These are phyloP conservation scores for Lentinula novae-zelandiae DNA, from an alignment of 1,284 basidiomycete species.

Conservation along the genomic window DNA sequence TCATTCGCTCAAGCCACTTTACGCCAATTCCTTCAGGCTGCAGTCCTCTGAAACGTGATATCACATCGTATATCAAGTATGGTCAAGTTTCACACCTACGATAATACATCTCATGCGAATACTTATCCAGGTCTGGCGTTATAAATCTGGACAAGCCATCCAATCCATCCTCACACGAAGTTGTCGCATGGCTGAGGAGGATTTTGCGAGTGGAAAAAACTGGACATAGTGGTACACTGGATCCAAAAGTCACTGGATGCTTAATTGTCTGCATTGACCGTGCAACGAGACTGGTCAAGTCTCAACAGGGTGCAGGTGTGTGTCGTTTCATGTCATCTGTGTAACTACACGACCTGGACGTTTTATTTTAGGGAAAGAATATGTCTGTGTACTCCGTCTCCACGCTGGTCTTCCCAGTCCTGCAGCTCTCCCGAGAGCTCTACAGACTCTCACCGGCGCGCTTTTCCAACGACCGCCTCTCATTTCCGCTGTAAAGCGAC, in stretches of 20 bases:
- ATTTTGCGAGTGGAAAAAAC: slow-evolving; percentile 98
- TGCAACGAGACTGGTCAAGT: slow-evolving; percentile 99
- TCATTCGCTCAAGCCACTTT: slow-evolving; percentile 95
- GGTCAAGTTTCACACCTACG: slow-evolving; percentile 16
- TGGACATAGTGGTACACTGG: slow-evolving; percentile 95
- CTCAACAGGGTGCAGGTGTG: slow-evolving; percentile 89
- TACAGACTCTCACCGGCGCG: slow-evolving; percentile 97
- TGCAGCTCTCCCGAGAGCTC: slow-evolving; percentile 84
- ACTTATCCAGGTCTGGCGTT: slow-evolving; percentile 75
- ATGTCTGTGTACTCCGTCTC: slow-evolving; percentile 93
- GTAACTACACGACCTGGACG: slow-evolving; percentile 13
- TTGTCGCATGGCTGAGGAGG: slow-evolving; percentile 97
- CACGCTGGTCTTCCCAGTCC: slow-evolving; percentile 83
- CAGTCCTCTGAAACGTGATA: slow-evolving; percentile 92
- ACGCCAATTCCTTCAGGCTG: slow-evolving; percentile 93
- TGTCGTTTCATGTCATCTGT: slow-evolving; percentile 22
- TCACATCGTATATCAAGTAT: slow-evolving; percentile 87
- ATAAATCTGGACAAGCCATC: slow-evolving; percentile 99
- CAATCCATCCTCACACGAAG: slow-evolving; percentile 99
- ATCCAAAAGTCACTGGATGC: slow-evolving; percentile 99
- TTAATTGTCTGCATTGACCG: slow-evolving; percentile 99
- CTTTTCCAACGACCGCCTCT: slow-evolving; percentile 99
- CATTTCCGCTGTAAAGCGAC: slow-evolving; percentile 98
- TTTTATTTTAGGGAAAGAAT: slow-evolving; percentile 82
- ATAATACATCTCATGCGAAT: slow-evolving; percentile 3